Evolutionary conservation across 306 rosid genomes (phyloP).

Genomic region (Prunus armeniaca): DNA sequence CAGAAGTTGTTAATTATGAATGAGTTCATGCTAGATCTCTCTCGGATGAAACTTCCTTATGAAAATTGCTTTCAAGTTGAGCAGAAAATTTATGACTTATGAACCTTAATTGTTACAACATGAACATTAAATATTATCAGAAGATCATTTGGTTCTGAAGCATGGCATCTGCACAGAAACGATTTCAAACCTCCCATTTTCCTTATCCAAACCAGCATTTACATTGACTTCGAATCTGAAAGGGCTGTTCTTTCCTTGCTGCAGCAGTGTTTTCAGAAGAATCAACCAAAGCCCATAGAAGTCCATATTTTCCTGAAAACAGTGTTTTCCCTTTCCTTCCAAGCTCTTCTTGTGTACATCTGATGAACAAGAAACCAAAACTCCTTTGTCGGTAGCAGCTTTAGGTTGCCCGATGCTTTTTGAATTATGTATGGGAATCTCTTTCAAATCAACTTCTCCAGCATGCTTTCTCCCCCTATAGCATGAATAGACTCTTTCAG

Average conservation of each 20-base stretch:
- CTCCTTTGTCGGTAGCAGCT: slow-evolving; percentile 23
- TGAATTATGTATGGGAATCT: slow-evolving; percentile 15
- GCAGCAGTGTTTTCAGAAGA: slow-evolving; percentile 60
- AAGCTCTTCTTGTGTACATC: slow-evolving; percentile 17
- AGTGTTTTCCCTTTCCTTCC: slow-evolving; percentile 25
- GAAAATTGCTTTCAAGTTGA: not conserved
- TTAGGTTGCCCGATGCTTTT: slow-evolving; percentile 3
- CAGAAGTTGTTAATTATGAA: not conserved
- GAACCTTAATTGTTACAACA: not conserved
- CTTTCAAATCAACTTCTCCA: slow-evolving; percentile 11
- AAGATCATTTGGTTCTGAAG: slow-evolving; percentile 28
- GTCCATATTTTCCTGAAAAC: slow-evolving; percentile 22
- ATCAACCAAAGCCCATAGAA: slow-evolving; percentile 59
- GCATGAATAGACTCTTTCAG: slow-evolving; percentile 51
- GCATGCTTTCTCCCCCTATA: slow-evolving; percentile 34
- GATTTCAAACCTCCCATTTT: slow-evolving; percentile 77
- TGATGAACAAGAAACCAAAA: slow-evolving; percentile 25
- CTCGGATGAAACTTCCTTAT: not conserved
- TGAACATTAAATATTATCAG: not conserved
- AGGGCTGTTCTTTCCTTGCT: slow-evolving; percentile 64
- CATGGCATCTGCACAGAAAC: slow-evolving; percentile 58
- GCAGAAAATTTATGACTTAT: not conserved
- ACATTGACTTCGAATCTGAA: slow-evolving; percentile 55
- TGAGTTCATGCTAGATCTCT: not conserved
- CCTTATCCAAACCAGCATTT: slow-evolving; percentile 42